Evolutionary conservation across 345 rosid genomes (phyloP).

Genomic region (Lepidium aucheri): DNA sequence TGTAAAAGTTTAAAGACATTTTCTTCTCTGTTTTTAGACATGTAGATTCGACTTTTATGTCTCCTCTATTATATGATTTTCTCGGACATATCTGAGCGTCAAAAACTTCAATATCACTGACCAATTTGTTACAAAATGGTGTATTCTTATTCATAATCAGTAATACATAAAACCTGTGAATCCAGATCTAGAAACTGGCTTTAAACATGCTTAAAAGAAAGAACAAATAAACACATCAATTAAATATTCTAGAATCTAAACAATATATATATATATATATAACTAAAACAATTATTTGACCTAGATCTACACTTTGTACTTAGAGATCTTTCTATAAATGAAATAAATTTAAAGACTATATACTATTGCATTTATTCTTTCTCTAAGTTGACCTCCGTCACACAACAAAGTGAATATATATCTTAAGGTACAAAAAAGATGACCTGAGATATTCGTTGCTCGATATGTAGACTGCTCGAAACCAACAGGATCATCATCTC

Average conservation of each 20-base stretch:
- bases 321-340: neutral
- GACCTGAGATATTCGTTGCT: neutral
- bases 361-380: neutral
- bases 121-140: too few species aligned
- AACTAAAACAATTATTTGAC: neutral
- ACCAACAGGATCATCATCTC: conserved; percentile 9
- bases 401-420: conserved; percentile 14
- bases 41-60: too few species aligned
- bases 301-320: neutral
- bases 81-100: too few species aligned
- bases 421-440: neutral
- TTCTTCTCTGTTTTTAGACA: too few species aligned
- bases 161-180: too few species aligned
- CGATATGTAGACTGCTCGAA: conserved; percentile 1
- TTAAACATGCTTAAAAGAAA: too few species aligned
- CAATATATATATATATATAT: neutral
- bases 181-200: too few species aligned
- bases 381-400: conserved; percentile 3
- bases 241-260: conserved; percentile 10
- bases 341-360: conserved; percentile 11
- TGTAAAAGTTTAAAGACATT: too few species aligned
- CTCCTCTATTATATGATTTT: too few species aligned
- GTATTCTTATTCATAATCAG: too few species aligned
- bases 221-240: too few species aligned
- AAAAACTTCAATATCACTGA: too few species aligned